A percentile compares a stretch with the other conserved stretches of the same genome.
phyloP scores from a whole-genome alignment of 2,329 filamentous ascomycete genomes.

The Colletotrichum tanaceti region DNA sequence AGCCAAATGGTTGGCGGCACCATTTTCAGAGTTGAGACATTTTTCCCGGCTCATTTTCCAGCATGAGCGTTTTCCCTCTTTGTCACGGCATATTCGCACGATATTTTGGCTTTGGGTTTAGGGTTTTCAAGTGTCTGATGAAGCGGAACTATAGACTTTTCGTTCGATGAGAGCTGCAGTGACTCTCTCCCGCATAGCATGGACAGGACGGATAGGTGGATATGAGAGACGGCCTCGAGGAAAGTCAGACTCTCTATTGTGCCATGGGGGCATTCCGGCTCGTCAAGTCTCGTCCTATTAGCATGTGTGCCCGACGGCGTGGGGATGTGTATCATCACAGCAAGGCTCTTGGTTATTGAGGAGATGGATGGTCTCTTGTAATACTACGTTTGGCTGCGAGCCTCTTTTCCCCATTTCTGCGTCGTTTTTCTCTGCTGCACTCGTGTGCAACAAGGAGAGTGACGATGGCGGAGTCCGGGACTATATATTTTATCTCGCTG shows the following conservation, averaged over 20 bases:
- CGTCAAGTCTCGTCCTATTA: constrained; percentile 8
- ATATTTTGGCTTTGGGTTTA: constrained; percentile 25
- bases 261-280: constrained; percentile 11
- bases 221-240: constrained; percentile 28
- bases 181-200: constrained; percentile 24
- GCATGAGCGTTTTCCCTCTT: constrained; percentile 17
- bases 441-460: not conserved
- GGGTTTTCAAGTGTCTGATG: constrained; percentile 12
- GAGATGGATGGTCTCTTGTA: constrained; percentile 31
- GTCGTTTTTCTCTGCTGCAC: not conserved
- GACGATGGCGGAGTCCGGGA: not conserved
- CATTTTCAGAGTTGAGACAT: constrained; percentile 22
- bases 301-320: constrained; percentile 17
- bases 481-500: constrained; percentile 6
- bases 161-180: constrained; percentile 15
- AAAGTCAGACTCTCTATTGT: constrained; percentile 25
- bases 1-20: not conserved
- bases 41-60: constrained; percentile 15
- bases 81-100: constrained; percentile 13
- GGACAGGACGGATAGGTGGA: constrained; percentile 12
- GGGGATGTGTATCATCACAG: not conserved
- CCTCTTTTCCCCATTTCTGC: not conserved
- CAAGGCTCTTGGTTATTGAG: constrained; percentile 28
- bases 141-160: constrained; percentile 33
- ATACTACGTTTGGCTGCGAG: constrained; percentile 26